Percentiles rank a stretch among this genome's conserved stretches.
phyloP scores from a whole-genome alignment of 495 filamentous ascomycete genomes.

The Pyronema omphalodes region DNA sequence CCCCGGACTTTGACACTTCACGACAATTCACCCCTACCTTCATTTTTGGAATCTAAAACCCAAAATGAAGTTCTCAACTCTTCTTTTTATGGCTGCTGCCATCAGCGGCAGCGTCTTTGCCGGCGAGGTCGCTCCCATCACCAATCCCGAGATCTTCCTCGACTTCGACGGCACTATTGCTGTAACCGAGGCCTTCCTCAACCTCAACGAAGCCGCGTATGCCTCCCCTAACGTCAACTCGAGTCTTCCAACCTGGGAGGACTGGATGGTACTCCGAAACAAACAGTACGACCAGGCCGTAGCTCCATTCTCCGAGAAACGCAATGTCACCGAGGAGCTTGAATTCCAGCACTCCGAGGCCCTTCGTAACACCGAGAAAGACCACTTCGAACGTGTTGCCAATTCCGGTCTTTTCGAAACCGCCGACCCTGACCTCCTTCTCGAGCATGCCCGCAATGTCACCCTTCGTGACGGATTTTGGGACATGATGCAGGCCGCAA shows the following conservation, averaged over 20 bases:
- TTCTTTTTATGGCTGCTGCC: neutral
- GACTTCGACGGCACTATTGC: conserved; percentile 21
- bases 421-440: conserved; percentile 2
- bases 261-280: conserved; percentile 2
- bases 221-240: conserved; percentile 1
- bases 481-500: conserved; percentile 7
- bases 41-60: neutral
- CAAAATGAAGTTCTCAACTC: neutral
- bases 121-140: neutral
- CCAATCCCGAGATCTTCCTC: conserved; percentile 1
- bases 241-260: conserved; percentile 7
- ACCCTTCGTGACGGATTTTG: conserved; percentile 15
- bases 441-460: conserved; percentile 7
- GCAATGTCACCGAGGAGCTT: conserved; percentile 11
- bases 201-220: conserved; percentile 12
- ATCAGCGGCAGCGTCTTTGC: neutral
- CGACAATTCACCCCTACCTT: too few species aligned
- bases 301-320: conserved; percentile 1
- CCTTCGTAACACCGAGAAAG: conserved; percentile 10
- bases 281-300: conserved; percentile 6
- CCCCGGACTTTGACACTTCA: too few species aligned
- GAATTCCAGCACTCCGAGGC: conserved; percentile 5
- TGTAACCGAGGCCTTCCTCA: conserved; percentile 18
- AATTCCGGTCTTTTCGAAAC: conserved; percentile 5
- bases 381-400: conserved; percentile 11